Evolutionary conservation across 2,329 filamentous ascomycete species (phyloP).

Genomic region (Fusarium sarcochroum): DNA sequence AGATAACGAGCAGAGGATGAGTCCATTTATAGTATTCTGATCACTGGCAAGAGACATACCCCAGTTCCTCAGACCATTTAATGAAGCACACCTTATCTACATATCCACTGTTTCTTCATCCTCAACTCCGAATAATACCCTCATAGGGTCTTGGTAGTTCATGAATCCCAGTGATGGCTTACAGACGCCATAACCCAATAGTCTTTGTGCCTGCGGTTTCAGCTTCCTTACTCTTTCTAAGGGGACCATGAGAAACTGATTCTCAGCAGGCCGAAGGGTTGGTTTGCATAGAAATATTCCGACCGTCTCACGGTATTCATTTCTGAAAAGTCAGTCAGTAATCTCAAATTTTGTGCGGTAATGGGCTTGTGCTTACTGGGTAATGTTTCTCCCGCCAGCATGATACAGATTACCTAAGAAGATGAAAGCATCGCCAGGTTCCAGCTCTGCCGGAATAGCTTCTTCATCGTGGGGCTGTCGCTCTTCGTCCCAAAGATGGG

Average conservation of each 20-base stretch:
- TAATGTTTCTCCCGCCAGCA: slow-evolving; percentile 57
- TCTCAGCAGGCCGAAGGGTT: slow-evolving; percentile 26
- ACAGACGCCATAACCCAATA: slow-evolving; percentile 27
- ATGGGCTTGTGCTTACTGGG: slow-evolving; percentile 21
- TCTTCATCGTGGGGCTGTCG: slow-evolving; percentile 55
- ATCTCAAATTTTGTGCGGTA: fast-evolving
- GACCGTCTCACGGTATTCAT: slow-evolving; percentile 25
- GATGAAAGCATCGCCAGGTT: slow-evolving; percentile 57
- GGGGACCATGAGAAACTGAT: slow-evolving; percentile 33
- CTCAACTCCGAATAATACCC: slow-evolving; percentile 27
- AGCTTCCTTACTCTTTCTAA: slow-evolving; percentile 20
- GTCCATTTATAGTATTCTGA: slow-evolving; percentile 4
- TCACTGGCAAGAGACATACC: no score
- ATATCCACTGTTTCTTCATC: slow-evolving; percentile 32
- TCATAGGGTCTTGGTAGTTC: slow-evolving; percentile 37
- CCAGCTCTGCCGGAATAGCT: slow-evolving; percentile 56
- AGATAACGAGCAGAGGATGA: slow-evolving; percentile 1
- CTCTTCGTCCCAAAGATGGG: slow-evolving; percentile 58
- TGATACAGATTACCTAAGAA: slow-evolving; percentile 59
- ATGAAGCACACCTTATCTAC: neutral
- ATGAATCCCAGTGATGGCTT: slow-evolving; percentile 26
- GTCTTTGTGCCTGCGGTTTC: slow-evolving; percentile 24
- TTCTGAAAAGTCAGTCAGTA: neutral
- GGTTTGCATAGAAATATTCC: slow-evolving; percentile 34
- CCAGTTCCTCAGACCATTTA: neutral